Evolutionary conservation across 768 basidiomycete species (phyloP), one percentile per base, ranked within the genome.

Genomic region (Ramaria sp.): DNA sequence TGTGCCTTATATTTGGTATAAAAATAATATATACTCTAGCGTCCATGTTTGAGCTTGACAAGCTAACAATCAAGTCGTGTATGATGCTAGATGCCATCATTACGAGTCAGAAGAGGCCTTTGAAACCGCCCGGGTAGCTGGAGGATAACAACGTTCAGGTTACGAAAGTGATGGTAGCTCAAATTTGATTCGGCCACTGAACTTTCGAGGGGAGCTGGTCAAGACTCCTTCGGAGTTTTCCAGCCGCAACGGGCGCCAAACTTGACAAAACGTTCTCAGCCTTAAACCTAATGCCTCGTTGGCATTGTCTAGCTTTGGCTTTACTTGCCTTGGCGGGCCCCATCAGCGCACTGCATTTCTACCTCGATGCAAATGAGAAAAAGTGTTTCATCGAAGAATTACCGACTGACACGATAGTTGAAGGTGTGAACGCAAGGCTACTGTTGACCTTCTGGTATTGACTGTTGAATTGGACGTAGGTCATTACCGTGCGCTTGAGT

Each of bases 311-410:
- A 48, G 20, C 43, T 9, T 12, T 55, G 27, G 20, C 37, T 28
- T 70, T 74, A 16, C 68, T 75, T 56, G 62, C 71, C 52, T 60
- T 74, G 59, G 66, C 71, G 22, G 69, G 73, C 38, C 64, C 74
- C 18, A 76, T 73, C 16, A 78, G 83, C 65, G 91, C 88, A 27
- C 82, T 99, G 25, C 96, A 99, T 66, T 96, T 98, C 69, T 99
- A 99, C 66, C 80, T 99, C 56, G 92, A 96, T 65, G 83, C 92
- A 16, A 87, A 89, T 64, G 90, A 96, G 68, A 84, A 86, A 63
- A 79, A 88, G 47, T 99, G 96, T 67, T 98, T 98, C 71, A 79
- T 98, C 56, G 96, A 98, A 65, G 96, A 99, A 67, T 73, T 98
- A 18, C 95, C 96, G 12, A 82, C 83, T 2, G 87, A 95, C 68